phyloP scores from a whole-genome alignment of 2,329 filamentous ascomycete species.

The Aspergillus alliaceus region DNA sequence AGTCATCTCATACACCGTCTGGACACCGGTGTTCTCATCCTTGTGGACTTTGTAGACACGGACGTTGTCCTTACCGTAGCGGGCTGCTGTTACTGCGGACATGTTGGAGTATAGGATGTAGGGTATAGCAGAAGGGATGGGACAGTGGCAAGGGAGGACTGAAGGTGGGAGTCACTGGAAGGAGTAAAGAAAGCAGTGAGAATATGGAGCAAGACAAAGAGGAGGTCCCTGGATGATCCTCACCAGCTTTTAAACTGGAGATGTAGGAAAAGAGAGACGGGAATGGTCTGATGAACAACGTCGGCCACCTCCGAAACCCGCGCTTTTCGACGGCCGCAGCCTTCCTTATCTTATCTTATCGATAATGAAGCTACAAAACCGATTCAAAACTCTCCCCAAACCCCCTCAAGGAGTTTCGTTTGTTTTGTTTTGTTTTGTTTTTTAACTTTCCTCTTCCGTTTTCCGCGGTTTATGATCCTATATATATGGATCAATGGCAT shows the following conservation, averaged over 20 bases:
- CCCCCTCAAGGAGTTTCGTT: not conserved
- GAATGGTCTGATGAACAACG: constrained; percentile 20
- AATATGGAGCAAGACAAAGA: not conserved
- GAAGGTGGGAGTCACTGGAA: not conserved
- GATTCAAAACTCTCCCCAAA: too few relatives aligned
- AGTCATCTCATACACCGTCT: constrained; percentile 92
- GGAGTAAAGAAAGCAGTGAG: not conserved
- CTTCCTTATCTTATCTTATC: constrained; percentile 29
- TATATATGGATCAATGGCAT: not conserved
- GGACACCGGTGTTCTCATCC: constrained; percentile 71
- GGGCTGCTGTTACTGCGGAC: constrained; percentile 46
- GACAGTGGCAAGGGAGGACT: not conserved
- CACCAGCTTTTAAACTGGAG: constrained; percentile 10
- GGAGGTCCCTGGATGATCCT: not conserved
- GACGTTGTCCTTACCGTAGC: constrained; percentile 83
- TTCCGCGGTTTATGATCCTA: not conserved
- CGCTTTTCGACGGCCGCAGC: constrained; percentile 25
- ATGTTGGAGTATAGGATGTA: constrained; percentile 21
- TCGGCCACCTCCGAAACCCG: constrained; percentile 43
- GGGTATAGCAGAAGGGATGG: not conserved
- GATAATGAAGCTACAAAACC: not conserved
- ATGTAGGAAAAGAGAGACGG: constrained; percentile 10
- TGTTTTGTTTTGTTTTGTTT: not conserved
- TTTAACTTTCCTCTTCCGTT: too few relatives aligned
- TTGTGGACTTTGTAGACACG: constrained; percentile 92